Evolutionary conservation across 108 stramenopile genomes (phyloP).

Genomic region (Discostella stelligeroides): DNA sequence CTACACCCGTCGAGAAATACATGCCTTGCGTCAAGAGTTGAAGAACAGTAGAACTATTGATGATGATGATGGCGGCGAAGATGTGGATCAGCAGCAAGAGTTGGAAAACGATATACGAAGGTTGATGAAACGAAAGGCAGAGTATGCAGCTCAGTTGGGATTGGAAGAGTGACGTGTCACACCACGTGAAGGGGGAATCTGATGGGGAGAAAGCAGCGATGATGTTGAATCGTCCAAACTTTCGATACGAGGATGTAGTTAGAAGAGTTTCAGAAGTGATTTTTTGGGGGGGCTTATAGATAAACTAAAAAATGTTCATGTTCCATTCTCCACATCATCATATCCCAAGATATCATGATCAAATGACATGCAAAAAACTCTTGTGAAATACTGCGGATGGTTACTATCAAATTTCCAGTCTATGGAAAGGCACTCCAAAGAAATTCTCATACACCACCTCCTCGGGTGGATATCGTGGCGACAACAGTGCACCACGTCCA

Average conservation of each 20-base stretch:
- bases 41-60: not conserved
- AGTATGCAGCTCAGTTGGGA: constrained; percentile 23
- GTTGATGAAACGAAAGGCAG: constrained; percentile 24
- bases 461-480: constrained; percentile 57
- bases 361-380: too few species aligned
- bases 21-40: constrained; percentile 22
- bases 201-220: not conserved
- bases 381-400: too few species aligned
- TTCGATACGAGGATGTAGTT: too few species aligned
- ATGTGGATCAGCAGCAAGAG: constrained; percentile 10
- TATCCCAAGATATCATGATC: too few species aligned
- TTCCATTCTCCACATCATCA: too few species aligned
- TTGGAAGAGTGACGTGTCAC: not conserved
- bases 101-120: constrained; percentile 25
- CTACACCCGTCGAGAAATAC: constrained; percentile 12
- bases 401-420: too few species aligned
- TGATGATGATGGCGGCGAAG: constrained; percentile 3
- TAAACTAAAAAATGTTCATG: not conserved
- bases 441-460: constrained; percentile 61
- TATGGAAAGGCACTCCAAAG: constrained; percentile 35
- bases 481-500: constrained; percentile 38
- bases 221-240: too few species aligned
- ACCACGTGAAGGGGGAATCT: too few species aligned
- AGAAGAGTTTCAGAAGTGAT: too few species aligned
- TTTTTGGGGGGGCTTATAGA: too few species aligned